Base-by-base conservation (phyloP, 352 stramenopile species). In the Pythium plurisporium region DNA sequence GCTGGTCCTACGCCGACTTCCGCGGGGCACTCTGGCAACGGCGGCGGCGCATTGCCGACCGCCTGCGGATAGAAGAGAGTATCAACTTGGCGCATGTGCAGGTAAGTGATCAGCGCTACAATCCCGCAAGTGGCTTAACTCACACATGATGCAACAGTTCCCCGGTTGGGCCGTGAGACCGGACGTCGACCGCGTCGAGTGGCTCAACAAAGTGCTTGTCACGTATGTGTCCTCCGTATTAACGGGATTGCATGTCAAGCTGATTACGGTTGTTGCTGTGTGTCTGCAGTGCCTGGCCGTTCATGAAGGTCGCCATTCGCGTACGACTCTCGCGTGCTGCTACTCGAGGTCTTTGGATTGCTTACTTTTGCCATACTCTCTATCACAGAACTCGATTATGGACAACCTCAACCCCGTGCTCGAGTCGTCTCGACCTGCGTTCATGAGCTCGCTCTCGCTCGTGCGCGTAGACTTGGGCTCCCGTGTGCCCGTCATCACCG, bases 161-260 rank as follows among this genome's bases (percentile, higher is more conserved):
- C 72, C 74, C 2, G 81, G 76, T 26, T 87, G 76, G 77, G 69
- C 81, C 41, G 64, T 70, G 12, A 68, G 79, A 42, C 73, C 77
- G 4, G 82, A 91, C 37, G 69, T 87, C 19, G 82, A 91, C 58
- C 77, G 79, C 49, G 77, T 86, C 40, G 74, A 87, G 26, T 91
- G 82, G 82, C 72, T 91, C 52, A 91, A 91, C 61, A 84, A 82
- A 56, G 79, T 87, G 4, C 79, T 91, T 46, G 14, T 22, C 20
- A 69, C 29, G 67, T 67, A 26, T 22, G 59, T 69, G n/a, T n/a
- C n/a, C 51, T 67, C 59, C 55, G 73, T 15, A 22, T 29, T 36
- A 11, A 27, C 36, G 41, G 14, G 38, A 19, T 52, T 33, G 11
- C 31, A 42, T 19, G 54, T 33, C 7, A 8, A 49, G 17, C 15